Base-by-base conservation (phyloP, 495 filamentous ascomycete genomes). In the Xylaria sp. region DNA sequence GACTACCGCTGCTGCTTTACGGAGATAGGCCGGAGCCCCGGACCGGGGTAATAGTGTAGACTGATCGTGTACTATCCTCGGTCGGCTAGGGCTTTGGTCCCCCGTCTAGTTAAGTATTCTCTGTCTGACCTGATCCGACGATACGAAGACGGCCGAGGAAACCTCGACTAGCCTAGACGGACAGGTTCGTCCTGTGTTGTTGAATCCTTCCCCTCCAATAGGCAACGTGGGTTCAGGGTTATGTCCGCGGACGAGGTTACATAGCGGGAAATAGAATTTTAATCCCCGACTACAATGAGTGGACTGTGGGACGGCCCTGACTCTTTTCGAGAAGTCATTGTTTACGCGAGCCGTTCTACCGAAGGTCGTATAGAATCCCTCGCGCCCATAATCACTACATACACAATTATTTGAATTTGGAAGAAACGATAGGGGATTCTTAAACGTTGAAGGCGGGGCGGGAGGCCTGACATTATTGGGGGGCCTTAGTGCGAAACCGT, bases 11-110 rank as follows among this genome's bases (percentile, higher is more conserved):
- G 29, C n/a, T 59, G 12, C 57, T 37, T 21, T 37, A 37, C 59
- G 35, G 59, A 62, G 59, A 62, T 62, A 62, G 59, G 21, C 35
- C 59, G 59, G 37, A 26, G 37, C 21, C 59, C 37, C 59, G 59
- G 37, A 43, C 59, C 37, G 37, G 59, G 59, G 59, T 43, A 41
- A 17, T 58, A 37, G n/a, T n/a, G n/a, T n/a, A 58, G 55, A 35
- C 29, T 58, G 29, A 14, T 58, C 4, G 35, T 37, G 4, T 37
- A 37, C 55, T 58, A 12, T 17, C 9, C n/a, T 14, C 57, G 57
- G 52, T 62, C 15, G 59, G 17, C 37, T 61, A 19, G 2, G 1
- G 33, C 58, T n/a, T 41, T 43, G 11, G 43, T 9, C 24, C 31
- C 9, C 31, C 37, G 59, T 9, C 37, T 44, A 44, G 17, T 55